Percentiles rank a stretch among this genome's conserved stretches.
These are phyloP conservation scores for Bruguiera parviflora DNA, from an alignment of 345 rosid genomes.

Conservation along the genomic window DNA sequence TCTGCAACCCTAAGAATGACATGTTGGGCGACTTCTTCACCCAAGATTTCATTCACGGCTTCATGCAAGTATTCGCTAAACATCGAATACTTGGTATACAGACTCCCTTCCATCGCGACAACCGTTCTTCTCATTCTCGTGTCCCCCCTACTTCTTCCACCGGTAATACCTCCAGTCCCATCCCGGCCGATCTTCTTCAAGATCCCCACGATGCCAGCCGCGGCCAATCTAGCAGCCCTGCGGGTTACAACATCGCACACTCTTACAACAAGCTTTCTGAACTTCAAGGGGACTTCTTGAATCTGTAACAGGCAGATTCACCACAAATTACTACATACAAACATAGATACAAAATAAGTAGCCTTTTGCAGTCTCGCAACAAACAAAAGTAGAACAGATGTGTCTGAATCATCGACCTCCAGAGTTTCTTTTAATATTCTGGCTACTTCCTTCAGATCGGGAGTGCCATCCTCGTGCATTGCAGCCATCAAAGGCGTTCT, in stretches of 20 bases:
- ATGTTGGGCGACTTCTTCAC: conserved; percentile 63
- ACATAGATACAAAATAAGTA: background rate
- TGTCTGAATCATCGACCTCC: conserved; percentile 36
- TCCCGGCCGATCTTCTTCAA: conserved; percentile 92
- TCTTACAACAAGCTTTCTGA: conserved; percentile 65
- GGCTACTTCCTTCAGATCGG: conserved; percentile 63
- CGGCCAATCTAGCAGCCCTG: conserved; percentile 88
- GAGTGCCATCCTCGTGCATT: conserved; percentile 86
- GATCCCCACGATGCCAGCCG: conserved; percentile 90
- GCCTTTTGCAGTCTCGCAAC: background rate
- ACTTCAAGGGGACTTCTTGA: conserved; percentile 60
- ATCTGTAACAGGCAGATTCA: conserved; percentile 40
- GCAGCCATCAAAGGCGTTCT: conserved; percentile 65
- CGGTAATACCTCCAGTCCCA: conserved; percentile 62
- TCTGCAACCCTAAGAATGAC: conserved; percentile 55
- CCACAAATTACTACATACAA: background rate
- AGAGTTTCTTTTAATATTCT: conserved; percentile 57
- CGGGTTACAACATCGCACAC: conserved; percentile 85
- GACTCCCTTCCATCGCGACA: conserved; percentile 80
- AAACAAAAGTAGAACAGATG: background rate
- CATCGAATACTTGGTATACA: conserved; percentile 61
- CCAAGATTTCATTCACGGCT: conserved; percentile 71
- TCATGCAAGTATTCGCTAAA: conserved; percentile 85
- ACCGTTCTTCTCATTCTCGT: conserved; percentile 72
- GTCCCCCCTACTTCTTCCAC: conserved; percentile 66